Evolutionary conservation across 2,329 filamentous ascomycete genomes (phyloP).

Genomic region (Helicocarpus griseus): DNA sequence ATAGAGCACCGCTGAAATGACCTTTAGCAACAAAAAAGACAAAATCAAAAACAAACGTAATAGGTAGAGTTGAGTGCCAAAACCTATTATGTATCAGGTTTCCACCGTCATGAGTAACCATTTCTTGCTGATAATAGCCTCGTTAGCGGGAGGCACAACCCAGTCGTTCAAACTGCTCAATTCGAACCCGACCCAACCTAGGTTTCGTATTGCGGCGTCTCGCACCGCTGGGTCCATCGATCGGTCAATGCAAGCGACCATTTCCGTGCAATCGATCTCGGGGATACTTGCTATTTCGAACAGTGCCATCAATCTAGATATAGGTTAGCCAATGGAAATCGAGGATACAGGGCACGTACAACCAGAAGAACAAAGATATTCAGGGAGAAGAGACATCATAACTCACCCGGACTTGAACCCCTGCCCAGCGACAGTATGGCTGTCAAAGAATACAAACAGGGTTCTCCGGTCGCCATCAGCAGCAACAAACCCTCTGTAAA

Average conservation of each 20-base stretch:
- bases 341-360: not conserved
- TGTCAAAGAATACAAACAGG: conserved; percentile 82
- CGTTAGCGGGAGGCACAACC: conserved; percentile 41
- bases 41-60: not conserved
- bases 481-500: conserved; percentile 77
- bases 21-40: not conserved
- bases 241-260: conserved; percentile 75
- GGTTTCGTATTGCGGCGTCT: conserved; percentile 63
- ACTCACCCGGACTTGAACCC: conserved; percentile 82
- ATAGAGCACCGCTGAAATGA: not conserved
- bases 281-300: conserved; percentile 76
- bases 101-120: conserved; percentile 92
- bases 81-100: conserved; percentile 41
- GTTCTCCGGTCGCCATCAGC: conserved; percentile 60
- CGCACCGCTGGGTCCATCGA: conserved; percentile 52
- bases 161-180: conserved; percentile 71
- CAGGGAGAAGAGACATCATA: conserved; percentile 2
- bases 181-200: conserved; percentile 90
- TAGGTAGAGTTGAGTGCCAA: not conserved
- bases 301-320: conserved; percentile 66
- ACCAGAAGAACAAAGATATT: not conserved
- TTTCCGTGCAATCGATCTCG: conserved; percentile 60
- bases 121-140: conserved; percentile 59
- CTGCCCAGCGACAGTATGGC: conserved; percentile 53
- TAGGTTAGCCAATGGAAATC: conserved; percentile 20